Base-by-base conservation (phyloP, 768 basidiomycete genomes). In the Suillus cothurnatus region DNA sequence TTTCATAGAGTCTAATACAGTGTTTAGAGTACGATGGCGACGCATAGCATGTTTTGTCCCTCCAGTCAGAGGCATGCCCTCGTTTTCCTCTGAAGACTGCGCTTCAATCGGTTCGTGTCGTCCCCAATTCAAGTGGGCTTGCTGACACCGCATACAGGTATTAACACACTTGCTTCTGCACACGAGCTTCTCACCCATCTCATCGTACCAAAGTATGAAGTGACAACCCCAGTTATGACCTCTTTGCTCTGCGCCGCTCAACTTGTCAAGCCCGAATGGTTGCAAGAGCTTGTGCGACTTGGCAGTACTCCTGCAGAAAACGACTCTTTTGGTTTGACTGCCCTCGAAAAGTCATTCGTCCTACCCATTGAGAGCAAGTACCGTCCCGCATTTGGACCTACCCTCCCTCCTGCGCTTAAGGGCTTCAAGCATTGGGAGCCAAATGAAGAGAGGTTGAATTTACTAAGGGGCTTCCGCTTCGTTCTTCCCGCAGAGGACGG, bases 191-290 rank as follows among this genome's bases (percentile, higher is more conserved):
- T 86, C 19, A 92, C 90, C 0, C 90, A 93, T 67, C 88, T 92
- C 71, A 80, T 93, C 60, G 81, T 81, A 4, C 69, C 85, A 5
- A 81, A 80, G 26, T 86, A 84, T 63, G 72, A 80, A 5, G 78
- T 86, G n/a, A 83, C 80, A 9, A 75, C 86, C 0, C 66, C 80
- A 0, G 78, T 87, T 28, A 86, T 86, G 0, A 76, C 83, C 0
- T 90, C 91, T 15, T 80, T 93, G 12, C 75, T 93, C 19, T 83
- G 84, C 4, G 78, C 83, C 0, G 80, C 84, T 17, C 80, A 82
- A 14, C 82, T 93, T 57, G 90, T 89, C 38, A 91, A 81, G 64
- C 80, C 82, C 0, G 87, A 89, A 56, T 94, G 92, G 92, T 75
- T 93, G 31, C 73, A 76, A 8, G 87, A 92, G 63, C 71, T 91